phyloP scores from a whole-genome alignment of 73 alveolate genomes.

The Symbiodinium pilosum region DNA sequence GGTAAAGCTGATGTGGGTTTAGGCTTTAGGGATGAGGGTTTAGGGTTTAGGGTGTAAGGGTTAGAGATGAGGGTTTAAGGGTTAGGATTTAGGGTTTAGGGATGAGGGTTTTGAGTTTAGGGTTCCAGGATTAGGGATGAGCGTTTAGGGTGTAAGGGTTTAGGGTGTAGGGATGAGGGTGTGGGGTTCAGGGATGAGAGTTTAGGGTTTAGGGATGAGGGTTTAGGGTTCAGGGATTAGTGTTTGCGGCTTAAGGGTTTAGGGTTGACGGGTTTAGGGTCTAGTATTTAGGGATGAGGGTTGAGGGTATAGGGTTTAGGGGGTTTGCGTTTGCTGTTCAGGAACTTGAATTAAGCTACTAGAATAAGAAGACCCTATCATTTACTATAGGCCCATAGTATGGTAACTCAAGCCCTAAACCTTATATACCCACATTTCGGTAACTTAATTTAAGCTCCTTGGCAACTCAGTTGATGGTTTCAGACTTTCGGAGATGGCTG shows the following conservation, averaged over 20 bases:
- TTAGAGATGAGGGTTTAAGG: not conserved
- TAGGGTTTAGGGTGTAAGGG: not conserved
- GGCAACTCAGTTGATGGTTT: too few relatives aligned
- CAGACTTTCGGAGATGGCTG: too few relatives aligned
- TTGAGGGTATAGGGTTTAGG: not conserved
- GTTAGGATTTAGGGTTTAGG: not conserved
- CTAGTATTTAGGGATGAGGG: too few relatives aligned
- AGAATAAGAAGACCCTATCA: too few relatives aligned
- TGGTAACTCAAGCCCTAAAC: too few relatives aligned
- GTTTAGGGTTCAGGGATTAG: not conserved
- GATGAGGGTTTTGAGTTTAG: not conserved
- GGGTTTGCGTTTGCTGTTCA: not conserved
- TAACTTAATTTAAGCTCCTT: too few relatives aligned
- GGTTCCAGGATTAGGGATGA: not conserved
- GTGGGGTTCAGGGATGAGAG: not conserved
- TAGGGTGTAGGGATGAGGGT: not conserved
- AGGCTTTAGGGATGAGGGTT: not conserved
- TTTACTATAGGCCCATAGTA: too few relatives aligned
- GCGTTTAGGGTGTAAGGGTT: not conserved
- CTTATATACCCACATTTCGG: too few relatives aligned
- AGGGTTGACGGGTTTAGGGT: too few relatives aligned
- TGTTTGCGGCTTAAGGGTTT: too few relatives aligned
- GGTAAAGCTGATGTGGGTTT: not conserved
- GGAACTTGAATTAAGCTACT: not conserved
- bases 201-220: not conserved